Evolutionary conservation across 2,329 filamentous ascomycete species (phyloP).

Genomic region (Penicillium sp.): DNA sequence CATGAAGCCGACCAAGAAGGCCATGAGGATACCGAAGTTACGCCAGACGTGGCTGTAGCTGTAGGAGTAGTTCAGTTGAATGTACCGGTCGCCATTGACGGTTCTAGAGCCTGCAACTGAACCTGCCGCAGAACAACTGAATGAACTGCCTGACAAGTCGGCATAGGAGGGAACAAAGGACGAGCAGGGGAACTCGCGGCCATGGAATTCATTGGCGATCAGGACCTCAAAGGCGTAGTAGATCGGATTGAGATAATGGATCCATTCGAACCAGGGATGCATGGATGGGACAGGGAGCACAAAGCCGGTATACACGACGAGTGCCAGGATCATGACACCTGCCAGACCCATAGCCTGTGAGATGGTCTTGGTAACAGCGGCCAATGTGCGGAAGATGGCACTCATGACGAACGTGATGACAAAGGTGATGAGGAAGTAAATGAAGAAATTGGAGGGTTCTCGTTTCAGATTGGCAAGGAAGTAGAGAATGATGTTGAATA

Average conservation of each 20-base stretch:
- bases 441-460: constrained; percentile 74
- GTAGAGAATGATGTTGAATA: constrained; percentile 76
- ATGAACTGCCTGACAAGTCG: constrained; percentile 35
- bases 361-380: constrained; percentile 65
- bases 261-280: constrained; percentile 76
- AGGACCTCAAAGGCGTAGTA: constrained; percentile 77
- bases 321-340: constrained; percentile 45
- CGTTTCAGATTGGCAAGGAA: constrained; percentile 78
- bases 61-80: constrained; percentile 55
- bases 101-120: constrained; percentile 50
- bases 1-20: constrained; percentile 59
- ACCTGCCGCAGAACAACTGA: constrained; percentile 57
- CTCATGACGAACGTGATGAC: constrained; percentile 71
- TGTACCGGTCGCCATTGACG: constrained; percentile 59
- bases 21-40: constrained; percentile 67
- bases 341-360: constrained; percentile 55
- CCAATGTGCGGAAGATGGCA: constrained; percentile 78
- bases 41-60: constrained; percentile 58
- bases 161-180: constrained; percentile 48
- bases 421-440: constrained; percentile 76
- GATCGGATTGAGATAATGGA: constrained; percentile 74
- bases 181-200: constrained; percentile 55
- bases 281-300: constrained; percentile 53
- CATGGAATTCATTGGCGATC: constrained; percentile 76
- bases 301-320: constrained; percentile 50